Base-by-base conservation (phyloP, 139 green algal genomes). In the Auxenochlorella pyrenoidosa region DNA sequence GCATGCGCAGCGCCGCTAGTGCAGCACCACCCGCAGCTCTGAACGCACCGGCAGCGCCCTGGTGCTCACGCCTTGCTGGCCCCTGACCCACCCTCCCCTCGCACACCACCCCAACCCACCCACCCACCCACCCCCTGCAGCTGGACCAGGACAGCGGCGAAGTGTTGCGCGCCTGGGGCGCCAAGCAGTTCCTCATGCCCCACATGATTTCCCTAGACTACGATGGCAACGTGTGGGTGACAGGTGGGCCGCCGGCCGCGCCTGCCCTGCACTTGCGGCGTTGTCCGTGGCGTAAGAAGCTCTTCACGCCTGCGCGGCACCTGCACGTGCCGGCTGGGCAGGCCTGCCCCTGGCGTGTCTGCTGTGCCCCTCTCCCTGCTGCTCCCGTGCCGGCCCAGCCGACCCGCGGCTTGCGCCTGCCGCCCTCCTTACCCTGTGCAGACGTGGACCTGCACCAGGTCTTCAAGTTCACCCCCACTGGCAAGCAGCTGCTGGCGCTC, bases 131-230 rank as follows among this genome's bases (percentile, higher is more conserved):
- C 6, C 0, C 30, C 18, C 66, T 44, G 66, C 82, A 92, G 38
- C 72, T 96, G 43, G 90, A 95, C 75, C 81, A 90, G 12, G 93
- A 95, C 84, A 94, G 87, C 28, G 93, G 94, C 78, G 40, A 43
- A n/a, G 40, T 88, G 75, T 41, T 86, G 16, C 43, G 13, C 2
- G 65, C 75, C 19, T 97, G 90, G 93, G 96, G 95, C 1, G 85
- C 44, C 0, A 85, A 76, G 51, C 12, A 75, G 16, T 95, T 97
- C 71, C 91, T 89, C 65, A 94, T 99, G 96, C 96, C 96, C 0
- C 96, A 99, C 91, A 95, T 93, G 87, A 87, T 98, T 47, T 95
- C 93, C 0, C 60, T 95, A 24, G 94, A 95, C 73, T 76, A 70
- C 6, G 88, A 95, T 16, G 92, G 93, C 65, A 90, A 93, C 85